Evolutionary conservation across 176 grass and related monocot genomes (phyloP).

Genomic region (Hordeum marinum): DNA sequence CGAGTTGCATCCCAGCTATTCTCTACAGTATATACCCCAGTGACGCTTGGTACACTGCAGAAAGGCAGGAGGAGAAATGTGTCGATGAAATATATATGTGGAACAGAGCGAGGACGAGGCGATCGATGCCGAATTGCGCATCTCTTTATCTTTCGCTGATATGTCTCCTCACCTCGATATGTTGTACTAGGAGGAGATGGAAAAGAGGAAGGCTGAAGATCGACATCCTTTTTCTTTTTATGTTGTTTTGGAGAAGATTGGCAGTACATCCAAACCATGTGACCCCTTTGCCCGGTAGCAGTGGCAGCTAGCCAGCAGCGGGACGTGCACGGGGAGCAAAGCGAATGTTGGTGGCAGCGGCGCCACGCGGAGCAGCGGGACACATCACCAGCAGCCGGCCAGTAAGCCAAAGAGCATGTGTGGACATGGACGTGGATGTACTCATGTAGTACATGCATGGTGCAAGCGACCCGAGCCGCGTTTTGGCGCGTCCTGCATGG

Average conservation of each 20-base stretch:
- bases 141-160: neutral
- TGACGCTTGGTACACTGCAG: too few species aligned
- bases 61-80: too few species aligned
- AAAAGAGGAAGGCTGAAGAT: constrained; percentile 16
- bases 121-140: neutral
- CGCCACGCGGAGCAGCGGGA: neutral
- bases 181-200: neutral
- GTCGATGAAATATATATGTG: too few species aligned
- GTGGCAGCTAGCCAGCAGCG: neutral
- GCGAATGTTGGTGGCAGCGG: neutral
- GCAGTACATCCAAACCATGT: neutral
- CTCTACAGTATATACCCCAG: too few species aligned
- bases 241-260: too few species aligned
- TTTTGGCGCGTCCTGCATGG: neutral
- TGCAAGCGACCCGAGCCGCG: neutral
- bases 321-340: neutral
- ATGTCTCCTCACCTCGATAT: neutral
- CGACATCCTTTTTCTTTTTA: neutral
- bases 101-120: neutral
- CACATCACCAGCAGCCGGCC: neutral
- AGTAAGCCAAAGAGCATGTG: neutral
- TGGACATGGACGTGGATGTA: neutral
- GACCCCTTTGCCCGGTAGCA: neutral
- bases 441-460: neutral
- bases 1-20: too few species aligned